Conservation (phyloP, 495 filamentous ascomycete genomes). For the Podospora pseudopauciseta region DNA sequence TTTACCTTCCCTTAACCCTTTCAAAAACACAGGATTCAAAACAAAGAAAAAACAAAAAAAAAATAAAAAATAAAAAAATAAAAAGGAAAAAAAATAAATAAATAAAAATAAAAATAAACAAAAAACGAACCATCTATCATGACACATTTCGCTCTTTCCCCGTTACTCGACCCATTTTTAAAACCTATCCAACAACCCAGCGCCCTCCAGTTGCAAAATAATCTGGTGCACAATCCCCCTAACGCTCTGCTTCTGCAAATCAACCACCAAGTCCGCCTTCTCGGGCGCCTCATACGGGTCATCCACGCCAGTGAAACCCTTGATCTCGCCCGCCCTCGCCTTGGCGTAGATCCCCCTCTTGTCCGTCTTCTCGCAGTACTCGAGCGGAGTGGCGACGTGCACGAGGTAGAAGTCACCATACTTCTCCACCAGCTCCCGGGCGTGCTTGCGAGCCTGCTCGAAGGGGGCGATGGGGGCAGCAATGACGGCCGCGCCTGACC, state of each 20-base stretch:
- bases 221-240: conserved; percentile 97
- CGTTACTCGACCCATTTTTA: conserved; percentile 20
- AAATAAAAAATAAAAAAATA: neutral
- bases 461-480: conserved; percentile 97
- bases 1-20: neutral
- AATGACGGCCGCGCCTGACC: conserved; percentile 90
- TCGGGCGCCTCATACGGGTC: conserved; percentile 88
- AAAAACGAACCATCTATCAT: neutral
- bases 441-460: conserved; percentile 67
- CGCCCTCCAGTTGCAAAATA: conserved; percentile 82
- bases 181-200: conserved; percentile 70
- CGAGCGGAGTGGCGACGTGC: conserved; percentile 89
- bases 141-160: neutral
- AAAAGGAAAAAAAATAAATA: neutral
- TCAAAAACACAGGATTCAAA: neutral
- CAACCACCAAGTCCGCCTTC: conserved; percentile 81
- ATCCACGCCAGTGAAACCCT: conserved; percentile 97
- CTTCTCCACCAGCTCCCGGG: conserved; percentile 79
- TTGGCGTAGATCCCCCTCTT: conserved; percentile 84
- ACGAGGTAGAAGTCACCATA: conserved; percentile 89
- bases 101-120: neutral
- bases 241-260: conserved; percentile 79
- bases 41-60: neutral
- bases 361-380: conserved; percentile 91
- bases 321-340: conserved; percentile 88